Evolutionary conservation across 352 stramenopile genomes (phyloP), one percentile per base, ranked within the genome.

Genomic region (Globisporangium carolinianum): DNA sequence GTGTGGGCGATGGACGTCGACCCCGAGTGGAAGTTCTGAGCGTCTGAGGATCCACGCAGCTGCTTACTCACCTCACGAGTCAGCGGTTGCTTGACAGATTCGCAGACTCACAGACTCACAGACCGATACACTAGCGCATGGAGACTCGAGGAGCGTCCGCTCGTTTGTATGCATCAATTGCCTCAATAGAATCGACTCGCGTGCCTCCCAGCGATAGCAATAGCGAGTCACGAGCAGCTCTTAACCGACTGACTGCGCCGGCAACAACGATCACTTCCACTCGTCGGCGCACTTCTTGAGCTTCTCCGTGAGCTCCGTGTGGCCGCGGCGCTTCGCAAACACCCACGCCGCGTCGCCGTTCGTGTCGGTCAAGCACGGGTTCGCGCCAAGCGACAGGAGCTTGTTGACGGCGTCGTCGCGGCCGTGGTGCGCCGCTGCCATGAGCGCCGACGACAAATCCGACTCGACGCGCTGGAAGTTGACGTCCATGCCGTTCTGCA

Each of bases 1-100:
- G 97, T 98, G 56, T 99, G 98, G 97, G 95, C 98, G 38, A 99
- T 99, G 96, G 95, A 97, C 62, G 97, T 99, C 39, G 72, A 91
- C 46, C 90, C 96, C 6, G 82, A 98, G 43, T 99, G 96, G 95
- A 86, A 96, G 63, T 99, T 99, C 72, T 94, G 75, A 72, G 37
- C 35, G 3, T 17, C 32, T n/a, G 24, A 43, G 15, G 37, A 42
- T 35, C 17, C 5, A 14, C n/a, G 35, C 9, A 39, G 32, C 41
- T 51, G 7, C 14, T 48, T 42, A 42, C 36, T 36, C 35, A 12
- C 38, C 32, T 11, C 32, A 15, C 6, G 7, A 43, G 49, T 14
- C 10, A n/a, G 24, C 2, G 24, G 24, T 2, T 32, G 24, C 24
- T 32, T 32, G 24, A 32, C 24, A 32, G 24, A 32, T 32, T 14